Evolutionary conservation across 768 basidiomycete genomes (phyloP), one percentile per base, ranked within the genome.

Genomic region (Phylloporus rhodoxanthus): DNA sequence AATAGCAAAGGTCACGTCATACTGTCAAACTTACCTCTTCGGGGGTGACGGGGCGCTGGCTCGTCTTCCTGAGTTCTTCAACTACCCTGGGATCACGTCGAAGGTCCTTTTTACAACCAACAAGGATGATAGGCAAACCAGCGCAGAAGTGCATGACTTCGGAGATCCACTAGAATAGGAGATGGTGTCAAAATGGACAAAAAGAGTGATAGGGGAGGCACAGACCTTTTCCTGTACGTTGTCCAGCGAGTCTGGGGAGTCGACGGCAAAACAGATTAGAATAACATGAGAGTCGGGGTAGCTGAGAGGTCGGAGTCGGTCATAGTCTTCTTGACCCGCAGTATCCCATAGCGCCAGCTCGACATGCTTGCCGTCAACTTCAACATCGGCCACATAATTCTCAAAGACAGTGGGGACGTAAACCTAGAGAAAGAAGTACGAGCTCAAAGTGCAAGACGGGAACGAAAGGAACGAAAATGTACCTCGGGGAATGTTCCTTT

Each of bases 241-340:
- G 73, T 96, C 96, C 57, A 99, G 78, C 43, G 94, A 97, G 70
- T 97, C 94, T 29, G 94, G 94, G 45, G 89, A 92, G 77, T 99
- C 96, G 59, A 98, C 84, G 37, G 96, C 93, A 70, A 96, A 99
- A 70, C 95, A 97, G 72, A 99, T 96, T 59, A 98, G 82, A 75
- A 99, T 98, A 70, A 99, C 94, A 68, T 99, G 94, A n/a, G 92
- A 94, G 74, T 98, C 95, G 49, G 95, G 95, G 74, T 99, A 99
- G 62, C 87, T 91, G 66, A 99, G 82, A 53, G 96, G 96, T 49
- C 96, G 82, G 59, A 99, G 90, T 62, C 95, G 90, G 72, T 98
- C 96, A 70, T 98, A 98, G 70, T 98, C 96, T 73, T 97, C 95
- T 70, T 98, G 95, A 47, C 96, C 96, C 29, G 96, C 95, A 45